These are phyloP conservation scores for Taphrina pruni DNA, from an alignment of 1,139 yeast species.

Conservation along the genomic window DNA sequence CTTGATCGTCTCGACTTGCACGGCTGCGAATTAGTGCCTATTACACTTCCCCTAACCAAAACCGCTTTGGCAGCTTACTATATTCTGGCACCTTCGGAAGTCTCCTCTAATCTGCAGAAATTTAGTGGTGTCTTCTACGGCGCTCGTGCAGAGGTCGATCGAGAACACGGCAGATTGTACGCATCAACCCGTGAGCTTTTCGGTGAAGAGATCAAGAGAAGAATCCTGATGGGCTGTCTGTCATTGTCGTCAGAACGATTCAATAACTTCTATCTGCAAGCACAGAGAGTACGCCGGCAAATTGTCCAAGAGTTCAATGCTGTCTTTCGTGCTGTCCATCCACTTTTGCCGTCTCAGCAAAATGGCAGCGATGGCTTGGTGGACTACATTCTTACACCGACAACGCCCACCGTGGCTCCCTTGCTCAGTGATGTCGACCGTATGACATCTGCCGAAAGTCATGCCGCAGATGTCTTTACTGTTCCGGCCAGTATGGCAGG, in stretches of 20 bases:
- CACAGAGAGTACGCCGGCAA: constrained; percentile 68
- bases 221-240: constrained; percentile 85
- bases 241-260: constrained; percentile 67
- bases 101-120: constrained; percentile 86
- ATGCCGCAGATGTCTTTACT: constrained; percentile 81
- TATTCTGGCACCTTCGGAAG: constrained; percentile 89
- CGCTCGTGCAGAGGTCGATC: constrained; percentile 55
- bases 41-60: constrained; percentile 72
- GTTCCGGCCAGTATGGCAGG: constrained; percentile 94
- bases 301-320: constrained; percentile 69
- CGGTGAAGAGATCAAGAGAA: constrained; percentile 80
- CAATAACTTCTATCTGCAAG: constrained; percentile 79
- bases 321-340: constrained; percentile 56
- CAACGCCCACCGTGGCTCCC: constrained; percentile 68
- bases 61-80: constrained; percentile 82
- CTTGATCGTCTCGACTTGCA: constrained; percentile 56
- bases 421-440: constrained; percentile 52
- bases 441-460: constrained; percentile 63
- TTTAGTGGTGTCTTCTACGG: constrained; percentile 93
- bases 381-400: constrained; percentile 77
- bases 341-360: constrained; percentile 46
- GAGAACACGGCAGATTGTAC: constrained; percentile 56
- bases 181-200: constrained; percentile 67
- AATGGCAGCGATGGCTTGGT: constrained; percentile 54
- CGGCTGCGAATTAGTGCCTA: constrained; percentile 65